Percentiles rank a stretch among this genome's conserved stretches.
These are phyloP conservation scores for Pseudopithomyces maydicus DNA, from an alignment of 2,329 filamentous ascomycete genomes.

Conservation along the genomic window DNA sequence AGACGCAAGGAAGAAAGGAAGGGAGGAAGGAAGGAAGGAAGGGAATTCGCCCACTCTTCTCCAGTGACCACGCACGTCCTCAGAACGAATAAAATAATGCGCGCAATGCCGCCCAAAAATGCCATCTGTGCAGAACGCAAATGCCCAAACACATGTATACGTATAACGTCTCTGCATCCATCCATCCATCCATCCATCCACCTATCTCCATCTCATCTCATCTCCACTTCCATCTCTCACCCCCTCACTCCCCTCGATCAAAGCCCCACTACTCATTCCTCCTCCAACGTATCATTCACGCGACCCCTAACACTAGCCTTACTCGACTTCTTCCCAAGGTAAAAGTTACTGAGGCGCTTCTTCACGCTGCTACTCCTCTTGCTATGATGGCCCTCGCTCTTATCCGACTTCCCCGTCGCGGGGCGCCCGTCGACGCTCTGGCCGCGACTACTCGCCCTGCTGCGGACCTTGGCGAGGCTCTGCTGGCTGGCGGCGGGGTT, in stretches of 20 bases:
- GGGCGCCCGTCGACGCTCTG: slow-evolving; percentile 22
- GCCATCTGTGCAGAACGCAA: background rate
- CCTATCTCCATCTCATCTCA: too few species aligned
- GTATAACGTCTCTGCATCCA: too few species aligned
- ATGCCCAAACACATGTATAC: background rate
- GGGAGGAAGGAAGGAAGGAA: too few species aligned
- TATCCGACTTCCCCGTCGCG: slow-evolving; percentile 40
- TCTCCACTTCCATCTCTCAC: too few species aligned
- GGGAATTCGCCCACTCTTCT: too few species aligned
- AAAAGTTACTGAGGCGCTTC: slow-evolving; percentile 79
- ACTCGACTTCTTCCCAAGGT: slow-evolving; percentile 71
- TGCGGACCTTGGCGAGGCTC: slow-evolving; percentile 20
- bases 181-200: too few species aligned
- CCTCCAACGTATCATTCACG: slow-evolving; percentile 36
- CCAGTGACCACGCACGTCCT: too few species aligned
- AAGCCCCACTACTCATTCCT: slow-evolving; percentile 28
- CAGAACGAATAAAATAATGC: too few species aligned
- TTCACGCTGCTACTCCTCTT: slow-evolving; percentile 65
- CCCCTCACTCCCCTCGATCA: background rate
- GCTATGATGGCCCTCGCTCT: slow-evolving; percentile 50
- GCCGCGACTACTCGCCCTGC: slow-evolving; percentile 17
- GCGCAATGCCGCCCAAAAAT: too few species aligned
- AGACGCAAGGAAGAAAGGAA: too few species aligned
- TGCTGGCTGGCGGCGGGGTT: slow-evolving; percentile 22
- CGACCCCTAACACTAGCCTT: slow-evolving; percentile 54